Percentiles rank a stretch among this genome's conserved stretches.
Evolutionary conservation across 169 alveolate species (phyloP).

Genomic region (Cyclospora cayetanensis): DNA sequence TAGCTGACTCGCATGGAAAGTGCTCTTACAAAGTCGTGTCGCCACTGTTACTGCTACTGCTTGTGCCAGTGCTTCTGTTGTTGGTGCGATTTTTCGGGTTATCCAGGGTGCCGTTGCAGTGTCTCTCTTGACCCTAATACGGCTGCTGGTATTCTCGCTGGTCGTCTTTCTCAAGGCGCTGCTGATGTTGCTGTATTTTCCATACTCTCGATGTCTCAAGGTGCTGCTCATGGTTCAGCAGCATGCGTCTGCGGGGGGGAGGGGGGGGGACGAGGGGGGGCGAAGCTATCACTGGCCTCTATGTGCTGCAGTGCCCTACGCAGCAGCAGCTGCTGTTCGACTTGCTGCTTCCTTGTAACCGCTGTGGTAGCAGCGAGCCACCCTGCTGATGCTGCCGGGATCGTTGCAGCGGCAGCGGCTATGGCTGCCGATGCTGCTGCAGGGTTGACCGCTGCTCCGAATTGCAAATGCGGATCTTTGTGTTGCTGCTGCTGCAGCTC

Average conservation of each 20-base stretch:
- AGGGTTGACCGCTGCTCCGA: not conserved
- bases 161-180: no score
- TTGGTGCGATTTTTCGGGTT: not conserved
- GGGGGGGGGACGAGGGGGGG: not conserved
- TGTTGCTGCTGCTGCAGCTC: conserved; percentile 3
- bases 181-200: conserved; percentile 12
- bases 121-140: not conserved
- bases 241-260: not conserved
- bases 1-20: not conserved
- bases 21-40: not conserved
- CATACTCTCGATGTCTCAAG: not conserved
- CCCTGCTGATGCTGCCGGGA: no score
- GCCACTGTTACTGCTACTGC: conserved; percentile 31
- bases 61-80: not conserved
- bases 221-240: conserved; percentile 20
- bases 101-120: not conserved
- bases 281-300: no score
- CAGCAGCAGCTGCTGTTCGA: conserved; percentile 17
- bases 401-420: not conserved
- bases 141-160: conserved; percentile 46
- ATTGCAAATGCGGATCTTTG: not conserved
- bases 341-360: conserved; percentile 30
- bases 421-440: not conserved
- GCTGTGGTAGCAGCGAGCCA: no score
- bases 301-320: not conserved